Evolutionary conservation across 139 green algal species (phyloP), one percentile per base, ranked within the genome.

Genomic region (Bryopsis sp.): DNA sequence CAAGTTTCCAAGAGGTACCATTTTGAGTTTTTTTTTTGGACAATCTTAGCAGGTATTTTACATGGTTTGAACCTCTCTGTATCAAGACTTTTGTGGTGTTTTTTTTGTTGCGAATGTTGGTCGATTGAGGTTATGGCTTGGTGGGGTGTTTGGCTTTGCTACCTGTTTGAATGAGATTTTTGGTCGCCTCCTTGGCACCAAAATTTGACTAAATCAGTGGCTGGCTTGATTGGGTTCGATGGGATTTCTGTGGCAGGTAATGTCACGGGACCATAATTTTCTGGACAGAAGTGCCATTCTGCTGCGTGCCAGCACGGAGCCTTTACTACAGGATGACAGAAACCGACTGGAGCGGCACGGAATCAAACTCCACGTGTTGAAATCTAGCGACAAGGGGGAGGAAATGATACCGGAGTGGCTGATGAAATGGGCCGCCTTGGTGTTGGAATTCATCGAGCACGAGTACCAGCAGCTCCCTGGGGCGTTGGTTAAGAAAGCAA

Each of bases 361-460:
- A 61, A 35, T 61, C 50, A 28, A 28, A 6, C 6, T 28, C 50
- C 33, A 33, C 33, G 50, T 26, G 31, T 32, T 61, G 15, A 22
- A 61, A 61, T 28, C 19, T 61, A 8, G 24, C 31, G 15, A 22
- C 8, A 26, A 61, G 1, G 63, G 43, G 43, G 72, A 74, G 47
- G 39, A 59, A 26, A 62, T 68, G 22, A 70, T 85, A 4, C 86
- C 88, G 2, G 57, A 66, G 29, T 96, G 89, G 89, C 62, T 95
- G 32, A 60, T 81, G 39, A 95, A 95, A 78, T 96, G 89, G 89
- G 82, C 86, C 0, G 73, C 83, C 1, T 71, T 95, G 38, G 76
- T 80, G 0, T 73, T 87, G 24, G 50, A 61, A 32, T 61, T 61
- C 24, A 32, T 61, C 6, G 50, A 61, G 33, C 33, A 33, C 33